These are phyloP conservation scores for Citrus mangshanensis DNA, from an alignment of 345 rosid species.

Conservation along the genomic window DNA sequence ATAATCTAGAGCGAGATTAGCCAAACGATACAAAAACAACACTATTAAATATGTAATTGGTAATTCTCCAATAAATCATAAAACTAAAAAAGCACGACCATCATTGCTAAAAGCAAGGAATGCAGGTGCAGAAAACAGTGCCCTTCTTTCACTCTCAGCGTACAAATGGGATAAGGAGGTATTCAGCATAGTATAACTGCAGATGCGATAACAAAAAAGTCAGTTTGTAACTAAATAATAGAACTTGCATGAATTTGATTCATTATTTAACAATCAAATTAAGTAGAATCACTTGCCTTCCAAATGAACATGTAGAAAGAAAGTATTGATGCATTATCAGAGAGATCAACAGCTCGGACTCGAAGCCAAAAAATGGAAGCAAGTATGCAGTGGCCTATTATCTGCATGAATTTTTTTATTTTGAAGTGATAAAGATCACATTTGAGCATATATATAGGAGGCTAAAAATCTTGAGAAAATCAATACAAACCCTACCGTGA, in stretches of 20 bases:
- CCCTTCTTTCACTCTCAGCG: constrained; percentile 16
- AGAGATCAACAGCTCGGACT: constrained; percentile 24
- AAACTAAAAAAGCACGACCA: no score
- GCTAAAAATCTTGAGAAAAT: no score
- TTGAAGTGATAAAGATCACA: neutral
- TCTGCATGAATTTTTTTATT: neutral
- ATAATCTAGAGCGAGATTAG: constrained; percentile 19
- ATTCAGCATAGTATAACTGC: constrained; percentile 36
- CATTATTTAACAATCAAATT: neutral
- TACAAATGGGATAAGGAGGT: constrained; percentile 32
- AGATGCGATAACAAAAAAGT: neutral
- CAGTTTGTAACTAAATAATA: neutral
- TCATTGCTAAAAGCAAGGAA: no score
- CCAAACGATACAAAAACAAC: no score
- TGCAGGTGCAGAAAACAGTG: no score
- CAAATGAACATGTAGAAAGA: constrained; percentile 37
- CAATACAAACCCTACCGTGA: constrained; percentile 16
- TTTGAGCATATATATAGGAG: neutral
- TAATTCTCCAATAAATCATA: no score
- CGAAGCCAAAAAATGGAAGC: constrained; percentile 24
- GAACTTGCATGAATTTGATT: neutral
- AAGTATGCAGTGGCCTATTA: constrained; percentile 22
- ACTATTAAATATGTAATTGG: no score
- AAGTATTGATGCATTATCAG: constrained; percentile 17
- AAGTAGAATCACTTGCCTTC: constrained; percentile 9